Evolutionary conservation across 495 filamentous ascomycete species (phyloP).

Genomic region (Clavariopsis aquatica): DNA sequence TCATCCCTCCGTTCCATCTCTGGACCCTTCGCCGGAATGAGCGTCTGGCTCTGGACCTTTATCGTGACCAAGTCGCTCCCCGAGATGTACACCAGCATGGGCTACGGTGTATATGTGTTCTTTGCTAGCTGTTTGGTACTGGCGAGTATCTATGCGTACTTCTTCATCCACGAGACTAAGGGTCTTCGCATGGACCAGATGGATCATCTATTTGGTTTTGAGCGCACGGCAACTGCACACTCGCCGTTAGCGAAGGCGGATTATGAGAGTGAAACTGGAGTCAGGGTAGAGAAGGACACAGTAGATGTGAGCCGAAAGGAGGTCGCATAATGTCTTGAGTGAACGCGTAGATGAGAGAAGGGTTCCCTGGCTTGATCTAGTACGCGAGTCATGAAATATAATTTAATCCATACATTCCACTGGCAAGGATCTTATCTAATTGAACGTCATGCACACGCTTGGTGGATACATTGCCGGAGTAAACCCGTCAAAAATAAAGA

Average conservation of each 20-base stretch:
- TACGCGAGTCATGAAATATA: neutral
- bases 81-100: conserved; percentile 40
- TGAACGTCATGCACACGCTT: neutral
- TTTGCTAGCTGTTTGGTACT: conserved; percentile 41
- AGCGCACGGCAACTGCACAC: conserved; percentile 2
- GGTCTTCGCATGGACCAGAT: conserved; percentile 46
- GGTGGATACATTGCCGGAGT: neutral
- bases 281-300: conserved; percentile 7
- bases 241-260: neutral
- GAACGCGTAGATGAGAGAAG: too few relatives aligned
- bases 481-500: neutral
- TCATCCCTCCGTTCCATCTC: conserved; percentile 37
- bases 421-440: neutral
- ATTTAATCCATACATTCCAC: neutral
- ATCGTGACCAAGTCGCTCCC: conserved; percentile 42
- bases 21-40: conserved; percentile 38
- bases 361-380: too few relatives aligned
- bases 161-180: conserved; percentile 47
- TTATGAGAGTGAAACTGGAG: conserved; percentile 1
- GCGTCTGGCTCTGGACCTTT: conserved; percentile 40
- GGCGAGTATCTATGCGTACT: conserved; percentile 44
- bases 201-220: conserved; percentile 40
- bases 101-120: conserved; percentile 44
- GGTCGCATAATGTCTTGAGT: conserved; percentile 9
- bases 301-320: conserved; percentile 15